Evolutionary conservation across 768 basidiomycete genomes (phyloP).

Genomic region (Rubroboletus pulcherrimus): DNA sequence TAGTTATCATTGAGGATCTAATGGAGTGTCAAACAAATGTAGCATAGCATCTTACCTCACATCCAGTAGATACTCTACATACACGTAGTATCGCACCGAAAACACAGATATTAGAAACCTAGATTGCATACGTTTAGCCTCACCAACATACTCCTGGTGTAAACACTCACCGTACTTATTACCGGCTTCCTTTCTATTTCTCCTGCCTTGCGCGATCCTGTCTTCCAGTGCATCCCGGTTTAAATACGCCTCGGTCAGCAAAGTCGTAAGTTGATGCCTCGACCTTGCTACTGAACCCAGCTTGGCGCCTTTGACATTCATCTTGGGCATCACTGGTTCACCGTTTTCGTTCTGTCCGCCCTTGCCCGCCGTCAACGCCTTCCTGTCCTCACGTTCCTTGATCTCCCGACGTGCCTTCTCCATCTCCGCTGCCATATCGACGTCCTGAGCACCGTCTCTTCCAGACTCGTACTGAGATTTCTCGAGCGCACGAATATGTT

Average conservation of each 20-base stretch:
- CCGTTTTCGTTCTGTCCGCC: constrained; percentile 40
- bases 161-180: constrained; percentile 79
- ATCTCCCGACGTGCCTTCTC: constrained; percentile 72
- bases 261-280: constrained; percentile 74
- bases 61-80: constrained; percentile 19
- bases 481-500: constrained; percentile 68
- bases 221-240: constrained; percentile 84
- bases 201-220: constrained; percentile 73
- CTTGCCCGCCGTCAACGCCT: constrained; percentile 65
- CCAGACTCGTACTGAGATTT: constrained; percentile 57
- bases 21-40: constrained; percentile 7
- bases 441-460: constrained; percentile 45
- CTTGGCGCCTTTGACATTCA: constrained; percentile 82
- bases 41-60: constrained; percentile 21
- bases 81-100: background rate
- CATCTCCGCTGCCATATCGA: constrained; percentile 73
- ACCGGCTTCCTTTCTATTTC: constrained; percentile 85
- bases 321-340: constrained; percentile 57
- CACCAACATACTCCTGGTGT: too few species aligned
- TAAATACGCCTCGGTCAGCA: constrained; percentile 78
- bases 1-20: background rate
- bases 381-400: constrained; percentile 71
- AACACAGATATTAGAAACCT: constrained; percentile 22
- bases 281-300: constrained; percentile 64
- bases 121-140: background rate